These are phyloP conservation scores for Pisolithus orientalis DNA, from an alignment of 768 basidiomycete genomes.

Conservation along the genomic window DNA sequence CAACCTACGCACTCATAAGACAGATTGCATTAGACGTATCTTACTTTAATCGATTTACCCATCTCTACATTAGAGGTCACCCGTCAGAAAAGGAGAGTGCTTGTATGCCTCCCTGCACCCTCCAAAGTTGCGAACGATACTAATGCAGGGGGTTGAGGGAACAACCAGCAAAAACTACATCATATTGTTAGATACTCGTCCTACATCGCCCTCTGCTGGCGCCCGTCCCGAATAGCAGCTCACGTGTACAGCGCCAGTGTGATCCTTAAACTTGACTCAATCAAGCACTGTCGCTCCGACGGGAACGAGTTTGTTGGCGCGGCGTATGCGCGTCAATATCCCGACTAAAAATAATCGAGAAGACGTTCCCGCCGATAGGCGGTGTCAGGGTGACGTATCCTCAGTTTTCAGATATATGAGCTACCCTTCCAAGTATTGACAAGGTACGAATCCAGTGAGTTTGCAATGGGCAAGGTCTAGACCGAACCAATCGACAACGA, in stretches of 20 bases:
- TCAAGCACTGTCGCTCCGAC: constrained; percentile 42
- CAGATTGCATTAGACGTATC: constrained; percentile 46
- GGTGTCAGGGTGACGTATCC: constrained; percentile 73
- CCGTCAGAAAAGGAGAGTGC: too few relatives aligned
- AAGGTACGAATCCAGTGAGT: not conserved
- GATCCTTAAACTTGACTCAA: constrained; percentile 48
- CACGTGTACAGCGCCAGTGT: constrained; percentile 33
- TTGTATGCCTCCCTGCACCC: too few relatives aligned
- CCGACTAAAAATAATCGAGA: constrained; percentile 77
- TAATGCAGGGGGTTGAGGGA: too few relatives aligned
- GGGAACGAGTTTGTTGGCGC: constrained; percentile 2
- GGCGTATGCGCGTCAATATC: constrained; percentile 70
- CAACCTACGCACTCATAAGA: constrained; percentile 38
- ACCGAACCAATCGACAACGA: constrained; percentile 87
- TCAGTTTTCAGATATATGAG: constrained; percentile 82
- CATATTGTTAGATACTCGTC: not conserved
- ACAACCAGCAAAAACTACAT: too few relatives aligned
- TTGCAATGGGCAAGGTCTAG: constrained; percentile 27
- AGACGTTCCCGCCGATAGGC: constrained; percentile 72
- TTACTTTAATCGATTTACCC: constrained; percentile 13
- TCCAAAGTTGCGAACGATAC: too few relatives aligned
- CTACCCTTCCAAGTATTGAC: constrained; percentile 22
- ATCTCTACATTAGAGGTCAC: too few relatives aligned
- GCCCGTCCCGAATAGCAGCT: constrained; percentile 31
- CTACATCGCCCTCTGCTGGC: not conserved